A percentile compares a stretch with the other conserved stretches of the same genome.
These are phyloP conservation scores for Ceratocystis cubensis DNA, from an alignment of 2,329 filamentous ascomycete species.

Conservation along the genomic window DNA sequence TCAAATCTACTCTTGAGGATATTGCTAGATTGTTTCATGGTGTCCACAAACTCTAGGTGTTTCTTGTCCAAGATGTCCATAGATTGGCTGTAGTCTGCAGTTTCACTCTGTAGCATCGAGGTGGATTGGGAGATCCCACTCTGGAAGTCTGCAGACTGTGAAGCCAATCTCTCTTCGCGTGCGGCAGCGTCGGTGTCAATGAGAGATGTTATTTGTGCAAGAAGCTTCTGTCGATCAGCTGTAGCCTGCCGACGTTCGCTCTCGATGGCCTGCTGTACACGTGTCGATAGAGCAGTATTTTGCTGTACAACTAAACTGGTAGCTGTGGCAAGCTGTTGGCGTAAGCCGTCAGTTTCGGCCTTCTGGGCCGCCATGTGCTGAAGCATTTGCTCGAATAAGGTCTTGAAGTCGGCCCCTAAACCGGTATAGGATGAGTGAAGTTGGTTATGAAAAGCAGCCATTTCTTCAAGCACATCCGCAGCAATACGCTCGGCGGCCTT, in stretches of 20 bases:
- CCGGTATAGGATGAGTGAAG: slow-evolving; percentile 74
- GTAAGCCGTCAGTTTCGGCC: slow-evolving; percentile 15
- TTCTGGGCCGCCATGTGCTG: slow-evolving; percentile 46
- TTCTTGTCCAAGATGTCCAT: slow-evolving; percentile 64
- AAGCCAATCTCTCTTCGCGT: slow-evolving; percentile 15
- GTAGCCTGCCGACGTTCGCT: slow-evolving; percentile 61
- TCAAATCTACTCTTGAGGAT: slow-evolving; percentile 69
- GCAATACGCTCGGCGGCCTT: slow-evolving; percentile 14
- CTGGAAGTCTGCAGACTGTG: slow-evolving; percentile 9
- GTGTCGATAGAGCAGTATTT: slow-evolving; percentile 50
- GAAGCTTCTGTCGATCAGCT: slow-evolving; percentile 45
- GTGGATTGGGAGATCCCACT: slow-evolving; percentile 38
- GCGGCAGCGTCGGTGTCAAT: slow-evolving; percentile 13
- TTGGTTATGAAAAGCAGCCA: slow-evolving; percentile 29
- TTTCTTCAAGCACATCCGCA: slow-evolving; percentile 19
- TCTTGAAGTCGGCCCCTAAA: slow-evolving; percentile 75
- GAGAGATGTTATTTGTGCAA: slow-evolving; percentile 48
- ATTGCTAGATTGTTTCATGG: slow-evolving; percentile 61
- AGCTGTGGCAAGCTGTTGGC: slow-evolving; percentile 15
- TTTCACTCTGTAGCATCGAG: slow-evolving; percentile 50
- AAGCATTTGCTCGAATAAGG: slow-evolving; percentile 68
- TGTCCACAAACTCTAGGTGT: slow-evolving; percentile 56
- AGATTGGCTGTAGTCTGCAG: slow-evolving; percentile 52
- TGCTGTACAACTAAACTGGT: slow-evolving; percentile 45
- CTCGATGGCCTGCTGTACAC: slow-evolving; percentile 57